These are phyloP conservation scores for Mortierella sp. DNA, from an alignment of 371 early-diverging fungal species.

Conservation along the genomic window DNA sequence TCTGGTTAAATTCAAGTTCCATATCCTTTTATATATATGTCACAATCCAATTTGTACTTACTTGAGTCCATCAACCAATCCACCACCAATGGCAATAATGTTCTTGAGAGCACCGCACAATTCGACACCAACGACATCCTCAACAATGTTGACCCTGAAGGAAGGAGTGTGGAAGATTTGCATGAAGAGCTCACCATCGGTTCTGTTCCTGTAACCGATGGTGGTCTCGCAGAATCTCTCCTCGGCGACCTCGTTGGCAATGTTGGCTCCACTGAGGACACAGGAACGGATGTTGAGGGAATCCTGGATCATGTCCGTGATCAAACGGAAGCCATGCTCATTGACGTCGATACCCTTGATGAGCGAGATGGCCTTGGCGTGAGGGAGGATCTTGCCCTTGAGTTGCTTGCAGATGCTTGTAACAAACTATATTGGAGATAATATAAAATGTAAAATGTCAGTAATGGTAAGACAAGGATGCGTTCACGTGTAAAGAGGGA, in stretches of 20 bases:
- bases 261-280: conserved; percentile 98
- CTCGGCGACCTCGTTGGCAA: conserved; percentile 96
- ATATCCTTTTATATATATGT: neutral
- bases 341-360: conserved; percentile 95
- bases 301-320: conserved; percentile 90
- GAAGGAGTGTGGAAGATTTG: conserved; percentile 90
- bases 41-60: conserved; percentile 14
- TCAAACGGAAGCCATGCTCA: conserved; percentile 81
- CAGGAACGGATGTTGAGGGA: conserved; percentile 82
- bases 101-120: conserved; percentile 99
- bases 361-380: conserved; percentile 92
- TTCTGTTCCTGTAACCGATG: conserved; percentile 80
- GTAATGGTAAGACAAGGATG: neutral
- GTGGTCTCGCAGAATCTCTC: conserved; percentile 97
- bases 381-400: conserved; percentile 74
- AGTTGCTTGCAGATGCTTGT: conserved; percentile 84
- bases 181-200: conserved; percentile 83
- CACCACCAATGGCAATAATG: conserved; percentile 98
- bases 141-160: conserved; percentile 87
- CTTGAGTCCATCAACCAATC: conserved; percentile 88
- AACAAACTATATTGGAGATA: conserved; percentile 75
- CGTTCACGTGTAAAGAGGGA: conserved; percentile 13
- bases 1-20: too few species aligned
- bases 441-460: conserved; percentile 1
- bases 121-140: conserved; percentile 95